phyloP scores from a whole-genome alignment of 2,329 filamentous ascomycete species.

The Tolypocladium guangdongense region DNA sequence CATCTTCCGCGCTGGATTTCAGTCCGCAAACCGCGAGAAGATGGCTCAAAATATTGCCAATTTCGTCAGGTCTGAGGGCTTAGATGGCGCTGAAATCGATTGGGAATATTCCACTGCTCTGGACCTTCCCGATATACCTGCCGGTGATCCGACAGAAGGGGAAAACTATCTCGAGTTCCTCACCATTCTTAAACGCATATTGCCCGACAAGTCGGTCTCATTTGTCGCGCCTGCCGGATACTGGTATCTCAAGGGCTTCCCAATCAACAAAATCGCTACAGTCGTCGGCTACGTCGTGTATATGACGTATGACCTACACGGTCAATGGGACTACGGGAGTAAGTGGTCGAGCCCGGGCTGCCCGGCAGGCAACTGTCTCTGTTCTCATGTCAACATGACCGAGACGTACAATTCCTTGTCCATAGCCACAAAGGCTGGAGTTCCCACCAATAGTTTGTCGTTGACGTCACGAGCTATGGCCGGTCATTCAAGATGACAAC shows the following conservation, averaged over 20 bases:
- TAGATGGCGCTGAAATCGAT: no score
- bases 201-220: constrained; percentile 14
- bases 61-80: no score
- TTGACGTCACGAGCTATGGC: background rate
- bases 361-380: no score
- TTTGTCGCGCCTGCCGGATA: constrained; percentile 21
- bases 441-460: background rate
- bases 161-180: constrained; percentile 9
- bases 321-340: constrained; percentile 21
- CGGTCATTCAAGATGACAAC: background rate
- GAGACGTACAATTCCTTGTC: no score
- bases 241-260: constrained; percentile 23
- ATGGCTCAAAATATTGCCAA: no score
- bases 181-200: background rate
- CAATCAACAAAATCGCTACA: constrained; percentile 1
- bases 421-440: no score
- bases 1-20: no score
- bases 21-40: no score
- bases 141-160: constrained; percentile 11
- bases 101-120: background rate
- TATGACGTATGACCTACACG: constrained; percentile 26
- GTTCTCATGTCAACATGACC: no score
- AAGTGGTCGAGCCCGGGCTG: no score
- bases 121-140: constrained; percentile 14
- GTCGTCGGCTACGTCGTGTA: constrained; percentile 24